Conservation (phyloP, 225 moss, liverwort and hornwort species). For the Anthoceros angustus region DNA sequence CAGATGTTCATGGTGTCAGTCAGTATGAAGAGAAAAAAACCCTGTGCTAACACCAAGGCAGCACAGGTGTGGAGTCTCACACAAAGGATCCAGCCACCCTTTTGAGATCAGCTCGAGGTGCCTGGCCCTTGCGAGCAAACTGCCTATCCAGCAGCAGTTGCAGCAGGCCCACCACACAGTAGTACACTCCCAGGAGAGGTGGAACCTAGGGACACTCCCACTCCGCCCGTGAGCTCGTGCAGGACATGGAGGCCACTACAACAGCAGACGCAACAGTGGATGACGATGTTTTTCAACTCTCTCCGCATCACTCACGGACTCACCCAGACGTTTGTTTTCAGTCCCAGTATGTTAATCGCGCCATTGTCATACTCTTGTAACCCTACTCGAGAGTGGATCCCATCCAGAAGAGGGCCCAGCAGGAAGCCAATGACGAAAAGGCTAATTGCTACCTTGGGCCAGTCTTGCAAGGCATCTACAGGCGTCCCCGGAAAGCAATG, state of each 20-base stretch:
- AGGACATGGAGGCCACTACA: not conserved
- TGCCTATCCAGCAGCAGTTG: slow-evolving; percentile 72
- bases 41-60: not conserved
- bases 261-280: not conserved
- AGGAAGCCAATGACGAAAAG: slow-evolving; percentile 53
- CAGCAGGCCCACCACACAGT: slow-evolving; percentile 67
- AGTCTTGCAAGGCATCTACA: slow-evolving; percentile 11
- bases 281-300: not conserved
- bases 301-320: not conserved
- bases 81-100: slow-evolving; percentile 56
- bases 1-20: not conserved
- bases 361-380: slow-evolving; percentile 82
- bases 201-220: slow-evolving; percentile 35
- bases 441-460: slow-evolving; percentile 47
- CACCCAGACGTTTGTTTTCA: slow-evolving; percentile 81
- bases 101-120: slow-evolving; percentile 37
- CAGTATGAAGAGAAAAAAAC: not conserved
- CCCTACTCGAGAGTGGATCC: slow-evolving; percentile 78
- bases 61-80: slow-evolving; percentile 27
- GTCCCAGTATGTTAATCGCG: slow-evolving; percentile 56
- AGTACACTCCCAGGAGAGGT: slow-evolving; percentile 87
- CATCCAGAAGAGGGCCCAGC: slow-evolving; percentile 82
- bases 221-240: not conserved
- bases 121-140: slow-evolving; percentile 34
- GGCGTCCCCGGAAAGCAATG: not conserved